phyloP scores from a whole-genome alignment of 2,329 filamentous ascomycete species.

The Epichloe gansuensis region DNA sequence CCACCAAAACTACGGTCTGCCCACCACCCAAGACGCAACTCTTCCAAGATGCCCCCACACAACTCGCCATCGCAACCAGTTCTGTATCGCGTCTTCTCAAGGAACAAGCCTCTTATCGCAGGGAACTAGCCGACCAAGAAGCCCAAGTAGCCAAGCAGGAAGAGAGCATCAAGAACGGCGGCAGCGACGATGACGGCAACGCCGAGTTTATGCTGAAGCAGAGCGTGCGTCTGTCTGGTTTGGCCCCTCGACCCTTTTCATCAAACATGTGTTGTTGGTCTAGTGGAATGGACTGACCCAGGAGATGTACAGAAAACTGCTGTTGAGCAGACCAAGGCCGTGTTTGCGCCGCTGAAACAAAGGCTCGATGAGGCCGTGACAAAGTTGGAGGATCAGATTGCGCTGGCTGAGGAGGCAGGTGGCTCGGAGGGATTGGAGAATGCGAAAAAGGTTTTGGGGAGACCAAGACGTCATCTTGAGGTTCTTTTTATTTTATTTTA shows the following conservation, averaged over 20 bases:
- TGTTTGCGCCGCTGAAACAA: constrained; percentile 60
- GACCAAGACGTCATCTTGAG: constrained; percentile 26
- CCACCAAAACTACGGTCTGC: too few relatives aligned
- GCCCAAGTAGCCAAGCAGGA: constrained; percentile 58
- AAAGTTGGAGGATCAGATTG: constrained; percentile 63
- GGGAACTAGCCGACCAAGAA: constrained; percentile 67
- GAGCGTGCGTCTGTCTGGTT: constrained; percentile 47
- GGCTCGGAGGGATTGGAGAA: constrained; percentile 38
- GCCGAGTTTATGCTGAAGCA: constrained; percentile 71
- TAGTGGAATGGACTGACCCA: not conserved
- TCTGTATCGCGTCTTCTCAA: constrained; percentile 77
- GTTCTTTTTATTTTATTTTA: too few relatives aligned
- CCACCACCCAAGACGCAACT: not conserved
- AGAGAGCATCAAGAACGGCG: constrained; percentile 39
- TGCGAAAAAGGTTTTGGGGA: constrained; percentile 41
- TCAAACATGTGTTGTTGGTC: not conserved
- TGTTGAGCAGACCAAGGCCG: constrained; percentile 74
- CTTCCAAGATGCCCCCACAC: constrained; percentile 58
- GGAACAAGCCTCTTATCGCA: constrained; percentile 83
- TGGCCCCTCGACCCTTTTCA: not conserved
- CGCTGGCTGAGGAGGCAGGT: constrained; percentile 36
- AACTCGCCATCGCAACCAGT: constrained; percentile 67
- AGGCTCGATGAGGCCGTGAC: constrained; percentile 61
- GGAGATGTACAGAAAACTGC: constrained; percentile 52
- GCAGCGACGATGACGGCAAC: constrained; percentile 55